A percentile compares a stretch with the other conserved stretches of the same genome.
These are phyloP conservation scores for Epichloe aotearoae DNA, from an alignment of 2,329 filamentous ascomycete genomes.

Conservation along the genomic window DNA sequence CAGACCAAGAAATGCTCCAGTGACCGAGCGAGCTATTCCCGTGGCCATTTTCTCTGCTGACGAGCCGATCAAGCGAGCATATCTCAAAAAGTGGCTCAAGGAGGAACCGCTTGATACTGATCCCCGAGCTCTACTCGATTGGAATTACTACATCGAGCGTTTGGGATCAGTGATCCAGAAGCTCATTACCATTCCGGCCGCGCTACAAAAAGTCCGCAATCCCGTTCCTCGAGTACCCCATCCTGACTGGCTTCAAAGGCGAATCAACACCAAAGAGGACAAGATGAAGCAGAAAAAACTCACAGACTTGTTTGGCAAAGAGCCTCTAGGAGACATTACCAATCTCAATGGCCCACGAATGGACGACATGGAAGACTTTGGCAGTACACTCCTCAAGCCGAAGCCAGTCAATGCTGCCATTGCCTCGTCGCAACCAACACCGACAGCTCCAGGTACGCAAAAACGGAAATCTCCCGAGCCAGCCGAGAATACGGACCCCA, in stretches of 20 bases:
- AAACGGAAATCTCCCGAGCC: slow-evolving; percentile 66
- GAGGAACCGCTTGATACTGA: slow-evolving; percentile 89
- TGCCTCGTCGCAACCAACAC: slow-evolving; percentile 38
- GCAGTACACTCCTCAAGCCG: slow-evolving; percentile 51
- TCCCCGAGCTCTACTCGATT: slow-evolving; percentile 79
- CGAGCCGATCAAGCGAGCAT: slow-evolving; percentile 72
- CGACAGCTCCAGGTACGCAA: slow-evolving; percentile 29
- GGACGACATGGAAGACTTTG: slow-evolving; percentile 73
- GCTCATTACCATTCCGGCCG: slow-evolving; percentile 94
- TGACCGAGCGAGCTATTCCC: slow-evolving; percentile 87
- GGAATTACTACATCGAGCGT: slow-evolving; percentile 94
- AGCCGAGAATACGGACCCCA: slow-evolving; percentile 58
- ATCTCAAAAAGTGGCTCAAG: slow-evolving; percentile 88
- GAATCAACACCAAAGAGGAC: slow-evolving; percentile 92
- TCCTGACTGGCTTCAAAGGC: slow-evolving; percentile 89
- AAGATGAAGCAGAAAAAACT: slow-evolving; percentile 98
- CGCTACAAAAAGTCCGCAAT: slow-evolving; percentile 87
- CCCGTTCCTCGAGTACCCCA: slow-evolving; percentile 88
- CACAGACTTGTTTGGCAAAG: slow-evolving; percentile 72
- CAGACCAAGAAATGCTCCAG: slow-evolving; percentile 72
- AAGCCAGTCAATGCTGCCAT: slow-evolving; percentile 44
- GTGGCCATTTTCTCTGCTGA: slow-evolving; percentile 97
- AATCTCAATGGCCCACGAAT: slow-evolving; percentile 43
- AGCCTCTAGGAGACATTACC: slow-evolving; percentile 59
- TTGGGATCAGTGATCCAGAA: slow-evolving; percentile 97